Evolutionary conservation across 176 grass and related monocot species (phyloP), one percentile per base, ranked within the genome.

Genomic region (Coix lacrymajobi): DNA sequence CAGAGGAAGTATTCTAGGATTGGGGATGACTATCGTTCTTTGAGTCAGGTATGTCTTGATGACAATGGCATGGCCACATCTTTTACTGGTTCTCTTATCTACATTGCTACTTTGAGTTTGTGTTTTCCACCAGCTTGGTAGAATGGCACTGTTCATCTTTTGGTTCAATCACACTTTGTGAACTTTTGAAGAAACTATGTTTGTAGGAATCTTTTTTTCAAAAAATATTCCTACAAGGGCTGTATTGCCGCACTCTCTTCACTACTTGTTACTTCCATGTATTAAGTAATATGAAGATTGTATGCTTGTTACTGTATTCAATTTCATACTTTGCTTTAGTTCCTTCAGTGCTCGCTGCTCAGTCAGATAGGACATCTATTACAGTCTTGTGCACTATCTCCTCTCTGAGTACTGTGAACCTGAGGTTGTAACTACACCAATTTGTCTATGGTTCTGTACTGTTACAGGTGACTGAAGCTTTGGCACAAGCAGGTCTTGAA

Each of bases 401-500:
- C 13, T 67, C 14, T 85, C 68, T 12, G 0, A 80, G 22, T 61
- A 49, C 20, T 62, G 30, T 49, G n/a, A 45, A 61, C 30, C 75
- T 49, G 16, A 69, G 64, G 82, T 49, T 78, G 20, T 66, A 77
- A 73, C 28, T 70, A 56, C 2, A 62, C 15, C 20, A 54, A 58
- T 62, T 60, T 28, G 63, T 44, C 30, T 73, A 79, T 79, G 26
- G 54, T 38, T 84, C 37, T 86, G 7, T 69, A 71, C 74, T 51
- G 24, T 66, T 80, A 73, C 80, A 97, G 94, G 94, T 97, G 16
- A 97, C 94, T 77, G 94, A 97, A 44, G 94, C 94, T 83, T 82
- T 97, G 75, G 81, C 91, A 44, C 87, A 97, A 36, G 94, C 94
- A 34, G 94, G 94, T 22, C 94, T 97, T 82, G 94, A 97, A 91